These are phyloP conservation scores for Brassica cretica DNA, from an alignment of 345 rosid genomes.

Conservation along the genomic window DNA sequence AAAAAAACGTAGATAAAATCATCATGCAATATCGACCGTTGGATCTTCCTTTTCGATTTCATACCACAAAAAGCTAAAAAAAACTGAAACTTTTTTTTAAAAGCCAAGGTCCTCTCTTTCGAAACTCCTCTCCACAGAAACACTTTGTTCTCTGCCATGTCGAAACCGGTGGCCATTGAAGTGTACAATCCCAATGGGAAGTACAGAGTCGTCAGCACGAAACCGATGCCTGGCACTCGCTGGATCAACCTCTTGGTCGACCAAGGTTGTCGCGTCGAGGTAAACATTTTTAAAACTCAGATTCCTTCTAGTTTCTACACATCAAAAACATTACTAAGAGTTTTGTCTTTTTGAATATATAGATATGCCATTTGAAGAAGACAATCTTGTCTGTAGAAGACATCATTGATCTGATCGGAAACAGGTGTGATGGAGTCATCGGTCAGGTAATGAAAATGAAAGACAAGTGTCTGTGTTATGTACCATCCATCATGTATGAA, in stretches of 20 bases:
- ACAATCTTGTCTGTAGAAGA: conserved; percentile 92
- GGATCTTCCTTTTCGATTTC: conserved; percentile 16
- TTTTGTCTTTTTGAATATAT: background rate
- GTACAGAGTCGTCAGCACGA: conserved; percentile 92
- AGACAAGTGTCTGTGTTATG: background rate
- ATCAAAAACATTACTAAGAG: background rate
- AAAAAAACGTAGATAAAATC: conserved; percentile 3
- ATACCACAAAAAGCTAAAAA: no score
- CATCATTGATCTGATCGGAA: conserved; percentile 78
- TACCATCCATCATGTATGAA: background rate
- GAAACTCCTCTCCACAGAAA: conserved; percentile 13
- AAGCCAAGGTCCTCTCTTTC: background rate
- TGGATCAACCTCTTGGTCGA: conserved; percentile 93
- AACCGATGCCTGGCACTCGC: conserved; percentile 97
- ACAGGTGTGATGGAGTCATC: conserved; percentile 91
- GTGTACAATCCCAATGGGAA: conserved; percentile 92
- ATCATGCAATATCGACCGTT: conserved; percentile 35
- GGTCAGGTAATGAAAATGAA: conserved; percentile 62
- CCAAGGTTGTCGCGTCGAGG: conserved; percentile 94
- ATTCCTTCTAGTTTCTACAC: background rate
- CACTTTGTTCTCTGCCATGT: conserved; percentile 47
- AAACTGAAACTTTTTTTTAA: no score
- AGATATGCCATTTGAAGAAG: conserved; percentile 94
- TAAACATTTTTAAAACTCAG: conserved; percentile 16
- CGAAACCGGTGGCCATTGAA: conserved; percentile 87